These are phyloP conservation scores for Ceratocystis alfenasii DNA, from an alignment of 2,329 filamentous ascomycete genomes.

Conservation along the genomic window DNA sequence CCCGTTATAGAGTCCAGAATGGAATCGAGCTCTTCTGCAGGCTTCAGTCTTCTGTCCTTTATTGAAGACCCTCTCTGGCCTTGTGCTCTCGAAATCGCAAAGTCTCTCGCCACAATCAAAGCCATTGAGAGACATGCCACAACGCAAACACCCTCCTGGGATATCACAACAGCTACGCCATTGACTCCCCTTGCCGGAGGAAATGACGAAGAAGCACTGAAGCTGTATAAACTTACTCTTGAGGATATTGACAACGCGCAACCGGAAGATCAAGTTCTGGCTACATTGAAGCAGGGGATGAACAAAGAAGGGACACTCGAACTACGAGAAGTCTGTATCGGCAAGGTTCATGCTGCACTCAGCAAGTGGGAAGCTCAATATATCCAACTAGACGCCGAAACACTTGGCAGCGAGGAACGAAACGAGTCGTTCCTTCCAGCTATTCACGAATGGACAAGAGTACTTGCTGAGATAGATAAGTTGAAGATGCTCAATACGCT, in stretches of 20 bases:
- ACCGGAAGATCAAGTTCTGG: background rate
- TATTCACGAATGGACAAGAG: constrained; percentile 56
- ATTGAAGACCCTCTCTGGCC: constrained; percentile 51
- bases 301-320: background rate
- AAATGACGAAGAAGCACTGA: background rate
- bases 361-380: constrained; percentile 40
- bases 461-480: constrained; percentile 51
- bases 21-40: constrained; percentile 48
- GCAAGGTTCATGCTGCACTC: constrained; percentile 24
- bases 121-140: constrained; percentile 30
- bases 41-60: constrained; percentile 69
- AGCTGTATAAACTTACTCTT: constrained; percentile 7
- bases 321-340: background rate
- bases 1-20: constrained; percentile 58
- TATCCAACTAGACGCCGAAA: constrained; percentile 36
- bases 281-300: background rate
- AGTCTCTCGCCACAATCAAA: constrained; percentile 33
- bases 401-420: constrained; percentile 41
- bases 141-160: background rate
- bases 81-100: constrained; percentile 37
- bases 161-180: background rate
- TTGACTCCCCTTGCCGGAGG: background rate
- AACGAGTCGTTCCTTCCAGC: constrained; percentile 58
- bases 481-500: constrained; percentile 11
- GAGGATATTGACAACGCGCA: background rate